phyloP scores from a whole-genome alignment of 805 yeast genomes.

The Danielozyma ontarioensis region DNA sequence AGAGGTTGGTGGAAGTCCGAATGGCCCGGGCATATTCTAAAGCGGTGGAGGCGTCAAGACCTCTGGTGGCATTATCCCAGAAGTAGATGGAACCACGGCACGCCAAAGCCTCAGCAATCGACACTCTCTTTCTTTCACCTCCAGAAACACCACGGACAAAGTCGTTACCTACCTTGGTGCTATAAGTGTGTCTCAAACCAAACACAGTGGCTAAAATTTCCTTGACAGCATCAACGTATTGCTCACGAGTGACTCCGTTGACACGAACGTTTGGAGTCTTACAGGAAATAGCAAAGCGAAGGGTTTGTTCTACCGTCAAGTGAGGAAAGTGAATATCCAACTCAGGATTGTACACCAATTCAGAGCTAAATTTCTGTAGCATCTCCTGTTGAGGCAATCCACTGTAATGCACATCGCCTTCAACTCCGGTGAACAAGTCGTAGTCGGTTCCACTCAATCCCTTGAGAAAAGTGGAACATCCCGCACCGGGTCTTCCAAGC shows the following conservation, averaged over 20 bases:
- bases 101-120: slow-evolving; percentile 26
- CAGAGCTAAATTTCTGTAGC: slow-evolving; percentile 53
- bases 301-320: slow-evolving; percentile 68
- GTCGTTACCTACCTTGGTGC: slow-evolving; percentile 29
- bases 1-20: slow-evolving; percentile 17
- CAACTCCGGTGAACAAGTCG: slow-evolving; percentile 16
- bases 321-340: slow-evolving; percentile 74
- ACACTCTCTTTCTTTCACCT: slow-evolving; percentile 26
- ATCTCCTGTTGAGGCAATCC: slow-evolving; percentile 57
- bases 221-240: slow-evolving; percentile 36
- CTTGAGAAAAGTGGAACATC: slow-evolving; percentile 31
- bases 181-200: slow-evolving; percentile 25
- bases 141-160: slow-evolving; percentile 42
- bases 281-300: slow-evolving; percentile 63
- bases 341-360: slow-evolving; percentile 54
- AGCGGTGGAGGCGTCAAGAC: slow-evolving; percentile 30
- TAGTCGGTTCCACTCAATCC: slow-evolving; percentile 23
- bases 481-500: slow-evolving; percentile 39
- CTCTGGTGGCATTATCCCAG: slow-evolving; percentile 32
- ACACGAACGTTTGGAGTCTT: slow-evolving; percentile 58
- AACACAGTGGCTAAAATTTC: slow-evolving; percentile 25
- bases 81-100: slow-evolving; percentile 17
- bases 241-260: slow-evolving; percentile 39
- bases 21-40: slow-evolving; percentile 26
- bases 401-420: slow-evolving; percentile 47